Evolutionary conservation across 1,139 yeast species (phyloP), one percentile per base, ranked within the genome.

Genomic region (Lodderomyces oxycetoniae): DNA sequence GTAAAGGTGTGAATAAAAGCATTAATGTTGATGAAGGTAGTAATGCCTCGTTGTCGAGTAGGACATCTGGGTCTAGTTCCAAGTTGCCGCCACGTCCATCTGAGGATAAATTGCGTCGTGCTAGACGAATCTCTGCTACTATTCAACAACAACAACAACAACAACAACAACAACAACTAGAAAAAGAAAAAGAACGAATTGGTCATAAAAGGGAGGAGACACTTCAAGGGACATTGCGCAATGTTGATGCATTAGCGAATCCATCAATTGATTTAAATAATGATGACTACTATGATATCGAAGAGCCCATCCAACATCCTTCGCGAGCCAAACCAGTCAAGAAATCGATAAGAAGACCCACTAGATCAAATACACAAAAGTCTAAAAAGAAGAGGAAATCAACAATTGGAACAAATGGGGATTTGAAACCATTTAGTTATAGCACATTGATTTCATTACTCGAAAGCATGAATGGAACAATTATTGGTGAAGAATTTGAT

Each of bases 401-500:
- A 3, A 13, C 10, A 25, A 6, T 16, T 21, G 17, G 25, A 8
- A 12, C 31, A 4, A 13, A 9, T 9, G 27, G 14, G 6, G 52
- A 46, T 23, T 54, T 71, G 34, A 62, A 65, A 38, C 79, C 82
- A 4, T 77, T 78, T 43, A 73, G 79, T 7, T 73, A 76, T 44
- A 71, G 71, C 31, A 77, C 85, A 0, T 58, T 79, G 33, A 73
- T 79, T 7, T 71, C 72, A 35, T 57, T 79, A 30, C 56, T 79
- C 32, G 79, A 74, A 45, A 77, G 81, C 36, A 77, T 81, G 35
- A 80, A 79, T 48, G 81, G 81, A 5, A 73, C 79, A 2, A 67
- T 75, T 4, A 73, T 75, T 31, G 81, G 81, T 3, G 77, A 79
- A 47, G 93, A 85, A 46, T 83, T 88, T 50, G 77, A 79, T 32